Base-by-base conservation (phyloP, 805 yeast species). In the Brettanomyces naardenensis region DNA sequence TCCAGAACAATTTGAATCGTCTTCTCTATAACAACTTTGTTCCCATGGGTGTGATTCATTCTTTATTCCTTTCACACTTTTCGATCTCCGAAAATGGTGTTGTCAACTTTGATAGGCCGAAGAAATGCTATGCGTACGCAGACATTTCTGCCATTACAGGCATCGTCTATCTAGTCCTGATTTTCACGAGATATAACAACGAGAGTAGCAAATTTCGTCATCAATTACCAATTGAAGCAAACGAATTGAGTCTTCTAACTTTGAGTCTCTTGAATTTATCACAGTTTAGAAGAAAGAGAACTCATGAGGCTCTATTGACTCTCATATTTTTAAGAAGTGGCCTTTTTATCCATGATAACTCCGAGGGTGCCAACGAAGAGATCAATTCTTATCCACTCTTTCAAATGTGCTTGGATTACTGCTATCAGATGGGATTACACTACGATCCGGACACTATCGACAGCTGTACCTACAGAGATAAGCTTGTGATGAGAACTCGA, bases 361-460 rank as follows among this genome's bases (percentile, higher is more conserved):
- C 20, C 19, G 32, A 38, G 13, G 31, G 28, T 4, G 26, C 29
- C 5, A 19, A 34, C 17, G 42, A 40, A 7, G 30, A 35, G 13
- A 28, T 14, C 22, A 18, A 33, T n/a, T 39, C 48, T 3, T 44
- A 35, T 28, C 28, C 42, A n/a, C 4, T 40, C 5, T 43, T 27
- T 22, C 46, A 43, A 34, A 19, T 30, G 10, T 35, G 32, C 15
- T 14, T 43, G 3, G 31, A 23, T 26, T 9, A 33, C 3, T 31
- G 37, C 3, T 31, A 29, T 22, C 35, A 34, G 35, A 23, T 43
- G 23, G 42, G 42, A 13, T 17, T 37, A 19, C 46, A 43, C 31
- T 23, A 33, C 14, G 40, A 37, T 26, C 34, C 37, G 13, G 19
- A 17, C 3, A 27, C 22, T 19, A 28, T 28, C 17, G 14, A 10